Evolutionary conservation across 441 rosid species (phyloP).

Genomic region (Populus hybrid): DNA sequence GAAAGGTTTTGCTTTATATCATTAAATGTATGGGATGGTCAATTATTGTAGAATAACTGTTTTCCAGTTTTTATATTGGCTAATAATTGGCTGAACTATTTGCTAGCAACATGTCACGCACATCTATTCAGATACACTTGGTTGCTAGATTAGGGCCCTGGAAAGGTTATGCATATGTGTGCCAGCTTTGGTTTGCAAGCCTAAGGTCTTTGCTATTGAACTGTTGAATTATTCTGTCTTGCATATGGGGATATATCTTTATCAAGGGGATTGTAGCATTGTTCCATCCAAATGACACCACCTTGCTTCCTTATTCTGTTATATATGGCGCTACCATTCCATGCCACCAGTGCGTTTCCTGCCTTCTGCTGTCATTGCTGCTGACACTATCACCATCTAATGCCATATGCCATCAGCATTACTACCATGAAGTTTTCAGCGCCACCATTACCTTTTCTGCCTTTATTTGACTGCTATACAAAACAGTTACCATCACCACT

Average conservation of each 20-base stretch:
- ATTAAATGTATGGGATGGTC: not conserved
- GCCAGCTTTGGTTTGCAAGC: not conserved
- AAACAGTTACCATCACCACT: not conserved
- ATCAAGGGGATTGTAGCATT: not conserved
- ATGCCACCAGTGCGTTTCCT: not conserved
- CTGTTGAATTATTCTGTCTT: not conserved
- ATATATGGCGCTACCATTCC: not conserved
- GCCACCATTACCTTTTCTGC: not conserved
- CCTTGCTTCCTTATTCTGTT: not conserved
- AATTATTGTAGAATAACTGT: not conserved
- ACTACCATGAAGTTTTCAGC: not conserved
- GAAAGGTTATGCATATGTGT: not conserved
- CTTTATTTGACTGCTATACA: not conserved
- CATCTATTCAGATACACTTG: not conserved
- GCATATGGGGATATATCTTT: not conserved
- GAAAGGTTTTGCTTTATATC: not conserved
- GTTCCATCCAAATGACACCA: not conserved
- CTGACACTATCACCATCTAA: not conserved
- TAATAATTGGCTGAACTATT: not conserved
- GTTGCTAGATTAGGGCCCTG: not conserved
- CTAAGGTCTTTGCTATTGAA: not conserved
- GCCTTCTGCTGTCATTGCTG: not conserved
- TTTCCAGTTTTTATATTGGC: not conserved
- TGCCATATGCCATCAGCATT: not conserved
- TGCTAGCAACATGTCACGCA: not conserved